Conservation (phyloP, 768 basidiomycete species). For the Pleurotus pulmonarius region DNA sequence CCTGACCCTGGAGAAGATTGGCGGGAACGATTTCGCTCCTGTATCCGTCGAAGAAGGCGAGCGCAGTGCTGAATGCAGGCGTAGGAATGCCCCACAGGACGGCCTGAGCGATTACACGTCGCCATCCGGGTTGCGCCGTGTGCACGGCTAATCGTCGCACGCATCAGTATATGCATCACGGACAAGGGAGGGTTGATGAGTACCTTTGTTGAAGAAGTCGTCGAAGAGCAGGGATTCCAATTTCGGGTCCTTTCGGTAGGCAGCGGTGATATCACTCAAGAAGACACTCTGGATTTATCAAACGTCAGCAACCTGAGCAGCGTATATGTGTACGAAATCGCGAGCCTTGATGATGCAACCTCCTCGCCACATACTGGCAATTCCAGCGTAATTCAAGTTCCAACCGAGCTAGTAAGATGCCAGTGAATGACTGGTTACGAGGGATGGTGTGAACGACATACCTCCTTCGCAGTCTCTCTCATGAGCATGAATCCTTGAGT, state of each 20-base stretch:
- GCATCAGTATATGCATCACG: constrained; percentile 7
- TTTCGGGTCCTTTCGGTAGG: constrained; percentile 79
- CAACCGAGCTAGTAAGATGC: constrained; percentile 54
- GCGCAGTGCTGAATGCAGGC: constrained; percentile 96
- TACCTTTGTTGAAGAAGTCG: constrained; percentile 95
- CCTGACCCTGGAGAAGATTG: constrained; percentile 92
- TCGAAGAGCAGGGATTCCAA: constrained; percentile 94
- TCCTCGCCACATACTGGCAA: constrained; percentile 99
- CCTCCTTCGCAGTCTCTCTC: constrained; percentile 96
- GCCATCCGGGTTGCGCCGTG: constrained; percentile 96
- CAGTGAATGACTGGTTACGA: background rate
- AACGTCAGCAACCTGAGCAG: background rate
- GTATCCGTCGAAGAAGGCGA: constrained; percentile 99
- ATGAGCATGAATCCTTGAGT: constrained; percentile 99
- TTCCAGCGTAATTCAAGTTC: constrained; percentile 97
- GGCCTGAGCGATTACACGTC: constrained; percentile 93
- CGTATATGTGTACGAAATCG: background rate
- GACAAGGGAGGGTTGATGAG: constrained; percentile 4
- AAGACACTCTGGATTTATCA: constrained; percentile 66
- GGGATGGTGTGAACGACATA: constrained; percentile 19
- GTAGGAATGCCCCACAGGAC: constrained; percentile 97
- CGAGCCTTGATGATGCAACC: constrained; percentile 95
- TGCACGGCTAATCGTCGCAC: constrained; percentile 59
- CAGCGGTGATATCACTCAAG: constrained; percentile 87
- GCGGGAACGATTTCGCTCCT: constrained; percentile 92